Conservation (phyloP, 768 basidiomycete genomes). For the Naganishia antarctica region DNA sequence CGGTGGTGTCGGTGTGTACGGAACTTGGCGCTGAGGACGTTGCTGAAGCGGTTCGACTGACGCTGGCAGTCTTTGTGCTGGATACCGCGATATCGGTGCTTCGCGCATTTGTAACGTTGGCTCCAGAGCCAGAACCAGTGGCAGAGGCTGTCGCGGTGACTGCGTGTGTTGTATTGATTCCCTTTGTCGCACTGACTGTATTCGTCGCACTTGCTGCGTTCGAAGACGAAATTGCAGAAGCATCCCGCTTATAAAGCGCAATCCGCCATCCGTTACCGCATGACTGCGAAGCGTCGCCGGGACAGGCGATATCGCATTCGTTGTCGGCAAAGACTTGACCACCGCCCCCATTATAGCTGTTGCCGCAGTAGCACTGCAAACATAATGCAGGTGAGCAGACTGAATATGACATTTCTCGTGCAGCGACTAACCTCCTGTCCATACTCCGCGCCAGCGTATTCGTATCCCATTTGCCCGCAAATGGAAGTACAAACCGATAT, state of each 20-base stretch:
- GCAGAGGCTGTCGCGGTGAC: slow-evolving; percentile 29
- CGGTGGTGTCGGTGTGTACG: slow-evolving; percentile 30
- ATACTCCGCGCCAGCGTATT: slow-evolving; percentile 41
- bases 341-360: slow-evolving; percentile 38
- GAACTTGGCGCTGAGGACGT: slow-evolving; percentile 29
- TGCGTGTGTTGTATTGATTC: too few species aligned
- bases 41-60: slow-evolving; percentile 24
- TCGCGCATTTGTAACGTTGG: too few species aligned
- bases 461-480: slow-evolving; percentile 41
- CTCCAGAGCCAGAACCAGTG: slow-evolving; percentile 25
- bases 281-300: slow-evolving; percentile 40
- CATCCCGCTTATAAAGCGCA: slow-evolving; percentile 38
- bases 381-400: too few species aligned
- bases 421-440: slow-evolving; percentile 40
- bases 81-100: too few species aligned
- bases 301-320: slow-evolving; percentile 42
- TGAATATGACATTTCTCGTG: too few species aligned
- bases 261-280: slow-evolving; percentile 46
- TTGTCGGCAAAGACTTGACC: slow-evolving; percentile 31
- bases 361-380: slow-evolving; percentile 47
- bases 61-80: slow-evolving; percentile 27
- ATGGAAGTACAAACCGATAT: slow-evolving; percentile 37
- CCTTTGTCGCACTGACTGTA: too few species aligned
- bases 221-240: slow-evolving; percentile 27
- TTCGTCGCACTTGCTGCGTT: too few species aligned